A percentile compares a stretch with the other conserved stretches of the same genome.
Evolutionary conservation across 345 rosid genomes (phyloP).

Genomic region (Brassica cretica): DNA sequence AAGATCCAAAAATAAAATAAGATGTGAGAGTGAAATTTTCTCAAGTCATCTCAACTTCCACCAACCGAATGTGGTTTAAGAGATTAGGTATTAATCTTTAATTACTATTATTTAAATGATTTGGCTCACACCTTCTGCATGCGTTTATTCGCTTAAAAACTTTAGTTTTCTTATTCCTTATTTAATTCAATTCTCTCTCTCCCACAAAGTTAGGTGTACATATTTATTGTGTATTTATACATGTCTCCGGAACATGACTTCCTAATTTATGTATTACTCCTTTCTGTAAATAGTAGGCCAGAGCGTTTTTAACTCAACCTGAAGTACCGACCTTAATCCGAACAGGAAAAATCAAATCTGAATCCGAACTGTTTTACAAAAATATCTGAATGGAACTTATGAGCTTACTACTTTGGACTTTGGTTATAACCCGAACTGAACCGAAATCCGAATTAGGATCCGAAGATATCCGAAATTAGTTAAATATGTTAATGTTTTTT

Average conservation of each 20-base stretch:
- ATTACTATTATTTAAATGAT: not conserved
- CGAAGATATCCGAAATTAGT: too few relatives aligned
- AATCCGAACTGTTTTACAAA: too few relatives aligned
- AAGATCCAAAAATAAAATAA: not conserved
- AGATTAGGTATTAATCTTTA: slow-evolving; percentile 32
- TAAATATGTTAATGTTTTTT: too few relatives aligned
- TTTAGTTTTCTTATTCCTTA: not conserved
- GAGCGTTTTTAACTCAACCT: too few relatives aligned
- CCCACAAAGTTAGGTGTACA: not conserved
- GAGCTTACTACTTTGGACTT: not conserved
- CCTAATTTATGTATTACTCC: not conserved
- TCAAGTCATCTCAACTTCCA: slow-evolving; percentile 29
- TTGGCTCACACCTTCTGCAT: slow-evolving; percentile 33
- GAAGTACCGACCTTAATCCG: too few relatives aligned
- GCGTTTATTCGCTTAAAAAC: slow-evolving; percentile 9
- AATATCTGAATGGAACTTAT: too few relatives aligned
- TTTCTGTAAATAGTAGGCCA: not conserved
- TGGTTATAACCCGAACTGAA: too few relatives aligned
- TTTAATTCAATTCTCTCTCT: not conserved
- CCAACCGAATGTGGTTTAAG: slow-evolving; percentile 31
- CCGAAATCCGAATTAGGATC: too few relatives aligned
- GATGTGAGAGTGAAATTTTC: slow-evolving; percentile 25
- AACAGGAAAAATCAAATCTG: too few relatives aligned
- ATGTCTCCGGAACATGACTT: not conserved
- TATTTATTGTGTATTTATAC: not conserved